Evolutionary conservation across 2,329 filamentous ascomycete genomes (phyloP).

Genomic region (Alternaria brassicae): DNA sequence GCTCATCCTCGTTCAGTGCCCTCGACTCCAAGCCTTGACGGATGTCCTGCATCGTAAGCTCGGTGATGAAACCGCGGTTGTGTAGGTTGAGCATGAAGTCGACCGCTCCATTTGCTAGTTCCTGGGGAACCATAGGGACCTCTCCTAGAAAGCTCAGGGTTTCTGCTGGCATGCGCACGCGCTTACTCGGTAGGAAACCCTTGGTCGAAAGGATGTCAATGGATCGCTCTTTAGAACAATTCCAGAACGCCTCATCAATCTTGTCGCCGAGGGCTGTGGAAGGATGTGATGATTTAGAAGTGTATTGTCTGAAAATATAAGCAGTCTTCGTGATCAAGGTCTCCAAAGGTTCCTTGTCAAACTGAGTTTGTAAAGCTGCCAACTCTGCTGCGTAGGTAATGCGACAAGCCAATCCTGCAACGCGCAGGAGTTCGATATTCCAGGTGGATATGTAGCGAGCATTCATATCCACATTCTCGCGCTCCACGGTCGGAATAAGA

Average conservation of each 20-base stretch:
- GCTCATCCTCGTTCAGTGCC: constrained; percentile 78
- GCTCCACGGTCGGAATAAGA: constrained; percentile 94
- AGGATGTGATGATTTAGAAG: constrained; percentile 88
- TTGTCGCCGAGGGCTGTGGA: constrained; percentile 82
- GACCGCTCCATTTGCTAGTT: constrained; percentile 70
- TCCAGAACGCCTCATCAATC: constrained; percentile 97
- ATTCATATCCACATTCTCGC: constrained; percentile 96
- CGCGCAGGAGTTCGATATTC: constrained; percentile 92
- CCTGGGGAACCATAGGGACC: constrained; percentile 83
- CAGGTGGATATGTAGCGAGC: constrained; percentile 92
- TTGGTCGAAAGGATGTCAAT: constrained; percentile 89
- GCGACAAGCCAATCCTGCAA: constrained; percentile 87
- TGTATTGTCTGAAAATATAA: constrained; percentile 86
- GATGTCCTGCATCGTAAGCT: constrained; percentile 87
- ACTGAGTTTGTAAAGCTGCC: constrained; percentile 62
- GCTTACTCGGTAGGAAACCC: constrained; percentile 83
- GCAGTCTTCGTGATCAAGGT: constrained; percentile 78
- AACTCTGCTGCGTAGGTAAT: constrained; percentile 90
- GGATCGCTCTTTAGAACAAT: constrained; percentile 74
- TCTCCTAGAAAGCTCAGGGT: constrained; percentile 81
- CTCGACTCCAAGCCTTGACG: constrained; percentile 81
- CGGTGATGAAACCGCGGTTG: constrained; percentile 84
- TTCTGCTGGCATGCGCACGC: constrained; percentile 78
- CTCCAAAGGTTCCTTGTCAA: constrained; percentile 64
- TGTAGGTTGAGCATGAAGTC: constrained; percentile 81